Evolutionary conservation across 1,139 yeast genomes (phyloP).

Genomic region (Candida neerlandica): DNA sequence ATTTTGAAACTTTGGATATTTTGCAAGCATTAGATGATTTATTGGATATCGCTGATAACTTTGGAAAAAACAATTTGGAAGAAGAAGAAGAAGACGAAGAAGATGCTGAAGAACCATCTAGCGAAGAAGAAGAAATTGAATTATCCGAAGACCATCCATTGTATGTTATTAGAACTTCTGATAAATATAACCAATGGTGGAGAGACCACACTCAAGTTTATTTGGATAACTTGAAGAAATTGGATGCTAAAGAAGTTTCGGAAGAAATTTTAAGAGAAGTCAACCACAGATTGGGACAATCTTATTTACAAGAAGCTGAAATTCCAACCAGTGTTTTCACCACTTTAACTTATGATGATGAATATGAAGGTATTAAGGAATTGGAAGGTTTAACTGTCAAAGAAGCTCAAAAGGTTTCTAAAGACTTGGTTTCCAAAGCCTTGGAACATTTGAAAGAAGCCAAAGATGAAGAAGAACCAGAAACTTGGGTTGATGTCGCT

Average conservation of each 20-base stretch:
- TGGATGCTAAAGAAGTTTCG: conserved; percentile 16
- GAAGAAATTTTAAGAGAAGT: conserved; percentile 29
- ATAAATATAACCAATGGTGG: conserved; percentile 56
- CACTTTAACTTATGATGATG: conserved; percentile 57
- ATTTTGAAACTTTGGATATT: conserved; percentile 47
- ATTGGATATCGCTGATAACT: conserved; percentile 65
- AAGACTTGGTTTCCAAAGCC: conserved; percentile 55
- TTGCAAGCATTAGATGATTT: conserved; percentile 63
- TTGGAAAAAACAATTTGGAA: conserved; percentile 50
- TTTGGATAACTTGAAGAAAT: conserved; percentile 35
- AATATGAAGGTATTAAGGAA: conserved; percentile 42
- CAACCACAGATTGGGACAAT: conserved; percentile 58
- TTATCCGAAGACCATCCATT: conserved; percentile 58
- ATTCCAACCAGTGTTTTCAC: conserved; percentile 58
- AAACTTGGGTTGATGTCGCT: conserved; percentile 78
- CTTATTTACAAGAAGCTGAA: conserved; percentile 65
- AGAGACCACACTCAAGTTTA: conserved; percentile 52
- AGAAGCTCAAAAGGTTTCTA: conserved; percentile 53
- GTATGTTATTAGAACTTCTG: conserved; percentile 37
- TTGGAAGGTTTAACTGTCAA: conserved; percentile 42
- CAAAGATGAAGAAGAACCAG: conserved; percentile 73
- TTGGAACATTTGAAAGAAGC: conserved; percentile 58
- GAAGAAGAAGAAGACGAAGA: conserved; percentile 37
- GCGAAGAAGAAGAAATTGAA: conserved; percentile 29
- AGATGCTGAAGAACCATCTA: conserved; percentile 34